These are phyloP conservation scores for Kodamaea neixiangensis DNA, from an alignment of 805 yeast genomes.

Conservation along the genomic window DNA sequence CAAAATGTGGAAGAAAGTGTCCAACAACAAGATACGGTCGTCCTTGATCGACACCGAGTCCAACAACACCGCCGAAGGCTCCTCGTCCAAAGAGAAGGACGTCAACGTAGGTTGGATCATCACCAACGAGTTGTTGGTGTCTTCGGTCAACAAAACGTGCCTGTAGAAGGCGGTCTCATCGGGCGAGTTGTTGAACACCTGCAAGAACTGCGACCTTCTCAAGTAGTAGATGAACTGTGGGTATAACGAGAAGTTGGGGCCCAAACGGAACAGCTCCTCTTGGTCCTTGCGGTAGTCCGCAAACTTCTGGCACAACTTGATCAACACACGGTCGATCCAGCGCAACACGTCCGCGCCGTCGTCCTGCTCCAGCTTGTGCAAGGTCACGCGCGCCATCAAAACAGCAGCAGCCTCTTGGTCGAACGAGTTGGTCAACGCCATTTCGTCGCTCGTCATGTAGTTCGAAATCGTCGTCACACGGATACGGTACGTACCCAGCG, in stretches of 20 bases:
- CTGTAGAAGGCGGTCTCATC: constrained; percentile 98
- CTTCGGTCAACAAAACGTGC: constrained; percentile 88
- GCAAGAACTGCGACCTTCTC: constrained; percentile 94
- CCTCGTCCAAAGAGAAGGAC: constrained; percentile 71
- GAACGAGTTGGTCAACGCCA: constrained; percentile 61
- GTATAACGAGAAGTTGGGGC: constrained; percentile 80
- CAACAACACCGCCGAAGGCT: constrained; percentile 87
- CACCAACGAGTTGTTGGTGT: constrained; percentile 86
- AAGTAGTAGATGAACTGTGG: constrained; percentile 96
- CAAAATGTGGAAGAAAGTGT: constrained; percentile 94
- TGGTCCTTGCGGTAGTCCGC: constrained; percentile 92
- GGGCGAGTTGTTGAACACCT: constrained; percentile 96
- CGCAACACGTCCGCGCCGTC: constrained; percentile 91
- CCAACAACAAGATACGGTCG: constrained; percentile 82
- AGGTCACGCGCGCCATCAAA: constrained; percentile 86
- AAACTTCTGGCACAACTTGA: constrained; percentile 86
- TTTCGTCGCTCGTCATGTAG: constrained; percentile 53
- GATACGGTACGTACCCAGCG: constrained; percentile 86
- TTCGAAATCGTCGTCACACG: constrained; percentile 85
- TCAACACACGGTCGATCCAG: constrained; percentile 92
- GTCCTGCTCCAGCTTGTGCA: constrained; percentile 73
- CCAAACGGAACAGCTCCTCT: constrained; percentile 75
- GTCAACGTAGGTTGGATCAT: constrained; percentile 98
- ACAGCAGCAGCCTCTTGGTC: constrained; percentile 99
- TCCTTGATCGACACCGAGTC: constrained; percentile 93